These are phyloP conservation scores for Talaromyces sp. DNA, from an alignment of 2,329 filamentous ascomycete species.

Conservation along the genomic window DNA sequence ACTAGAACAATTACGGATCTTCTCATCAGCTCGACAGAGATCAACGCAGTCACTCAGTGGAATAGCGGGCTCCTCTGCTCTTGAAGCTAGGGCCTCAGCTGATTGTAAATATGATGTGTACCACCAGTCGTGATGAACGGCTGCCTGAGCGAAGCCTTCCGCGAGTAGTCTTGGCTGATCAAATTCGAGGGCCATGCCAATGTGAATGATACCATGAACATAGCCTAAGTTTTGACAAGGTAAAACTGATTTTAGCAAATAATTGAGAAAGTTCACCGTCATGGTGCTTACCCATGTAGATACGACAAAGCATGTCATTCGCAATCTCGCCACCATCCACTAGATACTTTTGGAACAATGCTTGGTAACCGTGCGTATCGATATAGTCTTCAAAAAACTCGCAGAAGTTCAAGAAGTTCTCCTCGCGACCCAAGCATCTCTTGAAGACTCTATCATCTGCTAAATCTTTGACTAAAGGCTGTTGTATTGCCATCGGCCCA, in stretches of 20 bases:
- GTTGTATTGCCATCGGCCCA: neutral
- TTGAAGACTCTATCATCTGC: neutral
- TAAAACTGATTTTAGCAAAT: neutral
- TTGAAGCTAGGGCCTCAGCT: neutral
- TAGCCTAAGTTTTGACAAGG: conserved; percentile 12
- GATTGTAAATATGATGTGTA: conserved; percentile 15
- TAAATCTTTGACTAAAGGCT: conserved; percentile 3
- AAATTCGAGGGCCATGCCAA: conserved; percentile 28
- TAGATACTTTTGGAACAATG: conserved; percentile 19
- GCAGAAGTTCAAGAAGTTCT: conserved; percentile 7
- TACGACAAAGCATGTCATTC: conserved; percentile 6
- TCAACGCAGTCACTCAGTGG: conserved; percentile 3
- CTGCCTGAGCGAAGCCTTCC: conserved; percentile 26
- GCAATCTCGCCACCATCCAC: conserved; percentile 6
- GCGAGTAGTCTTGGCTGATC: conserved; percentile 24
- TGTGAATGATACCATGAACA: conserved; percentile 23
- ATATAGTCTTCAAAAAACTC: conserved; percentile 16
- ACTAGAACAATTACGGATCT: conserved; percentile 1
- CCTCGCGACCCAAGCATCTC: conserved; percentile 3
- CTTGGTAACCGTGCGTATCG: conserved; percentile 16
- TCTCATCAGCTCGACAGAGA: neutral
- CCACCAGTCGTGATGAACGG: conserved; percentile 19
- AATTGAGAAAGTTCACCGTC: neutral
- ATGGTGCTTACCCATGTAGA: conserved; percentile 8
- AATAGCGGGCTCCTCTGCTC: neutral